phyloP scores from a whole-genome alignment of 2,329 filamentous ascomycete genomes.

The Colletotrichum limetticola region DNA sequence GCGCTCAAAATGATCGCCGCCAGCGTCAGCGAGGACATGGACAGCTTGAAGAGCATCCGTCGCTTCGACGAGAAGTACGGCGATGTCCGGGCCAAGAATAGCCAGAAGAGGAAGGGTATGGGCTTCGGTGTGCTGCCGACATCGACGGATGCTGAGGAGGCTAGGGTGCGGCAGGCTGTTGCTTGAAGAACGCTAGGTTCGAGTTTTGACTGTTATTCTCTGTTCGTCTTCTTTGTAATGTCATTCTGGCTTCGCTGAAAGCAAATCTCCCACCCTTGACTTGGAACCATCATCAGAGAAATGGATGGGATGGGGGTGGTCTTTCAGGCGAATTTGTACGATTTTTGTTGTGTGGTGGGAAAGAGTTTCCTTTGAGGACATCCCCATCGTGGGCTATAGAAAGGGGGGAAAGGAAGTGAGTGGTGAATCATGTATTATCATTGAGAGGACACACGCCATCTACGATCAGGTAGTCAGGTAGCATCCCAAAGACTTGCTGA shows the following conservation, averaged over 20 bases:
- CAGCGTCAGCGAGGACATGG: constrained; percentile 95
- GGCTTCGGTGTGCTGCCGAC: constrained; percentile 66
- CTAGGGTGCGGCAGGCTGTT: constrained; percentile 50
- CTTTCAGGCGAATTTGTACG: background rate
- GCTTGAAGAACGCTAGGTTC: background rate
- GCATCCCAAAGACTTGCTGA: background rate
- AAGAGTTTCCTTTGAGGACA: background rate
- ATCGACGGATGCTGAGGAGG: constrained; percentile 54
- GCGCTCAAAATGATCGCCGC: constrained; percentile 91
- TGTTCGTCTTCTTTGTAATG: background rate
- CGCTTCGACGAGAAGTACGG: constrained; percentile 98
- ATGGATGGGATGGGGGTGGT: too few species aligned
- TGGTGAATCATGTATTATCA: background rate
- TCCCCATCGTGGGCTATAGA: background rate
- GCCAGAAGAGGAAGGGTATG: constrained; percentile 65
- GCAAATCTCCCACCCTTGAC: background rate
- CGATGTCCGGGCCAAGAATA: constrained; percentile 67
- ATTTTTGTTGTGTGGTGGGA: background rate
- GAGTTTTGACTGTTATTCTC: background rate
- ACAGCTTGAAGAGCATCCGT: constrained; percentile 82
- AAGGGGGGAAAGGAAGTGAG: background rate
- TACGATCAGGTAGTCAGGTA: background rate
- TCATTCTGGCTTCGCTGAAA: background rate
- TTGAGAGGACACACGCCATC: background rate
- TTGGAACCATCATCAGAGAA: background rate